phyloP scores from a whole-genome alignment of 257 asterid genomes.

The Mentha longifolia region DNA sequence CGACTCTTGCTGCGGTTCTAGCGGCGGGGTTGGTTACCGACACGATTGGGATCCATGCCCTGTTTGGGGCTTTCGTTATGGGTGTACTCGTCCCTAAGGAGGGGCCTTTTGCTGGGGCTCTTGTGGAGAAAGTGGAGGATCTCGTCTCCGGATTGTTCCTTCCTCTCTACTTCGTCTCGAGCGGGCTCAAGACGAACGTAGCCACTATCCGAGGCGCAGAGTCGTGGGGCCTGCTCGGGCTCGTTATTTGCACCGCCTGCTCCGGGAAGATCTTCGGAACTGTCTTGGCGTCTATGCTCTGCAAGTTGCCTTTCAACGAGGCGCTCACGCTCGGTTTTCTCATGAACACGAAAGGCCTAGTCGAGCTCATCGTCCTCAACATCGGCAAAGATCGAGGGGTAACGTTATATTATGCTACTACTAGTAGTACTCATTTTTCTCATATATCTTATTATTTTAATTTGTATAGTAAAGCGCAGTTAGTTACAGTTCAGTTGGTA shows the following conservation, averaged over 20 bases:
- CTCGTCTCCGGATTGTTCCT: constrained; percentile 79
- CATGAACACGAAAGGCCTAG: constrained; percentile 78
- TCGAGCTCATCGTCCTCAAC: constrained; percentile 89
- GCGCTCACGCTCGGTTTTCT: constrained; percentile 76
- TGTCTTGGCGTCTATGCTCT: constrained; percentile 50
- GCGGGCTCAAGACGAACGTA: constrained; percentile 78
- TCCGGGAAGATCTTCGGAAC: constrained; percentile 81
- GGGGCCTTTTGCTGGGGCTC: constrained; percentile 75
- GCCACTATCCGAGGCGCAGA: constrained; percentile 74
- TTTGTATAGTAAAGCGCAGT: too few relatives aligned
- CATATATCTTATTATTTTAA: too few relatives aligned
- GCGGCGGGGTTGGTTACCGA: constrained; percentile 77
- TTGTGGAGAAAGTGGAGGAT: constrained; percentile 85
- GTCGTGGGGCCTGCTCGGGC: constrained; percentile 82
- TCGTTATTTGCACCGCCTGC: constrained; percentile 74
- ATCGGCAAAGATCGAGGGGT: constrained; percentile 49
- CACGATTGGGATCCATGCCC: constrained; percentile 76
- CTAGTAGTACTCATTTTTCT: too few relatives aligned
- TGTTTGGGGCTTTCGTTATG: constrained; percentile 83
- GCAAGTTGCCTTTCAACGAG: constrained; percentile 59
- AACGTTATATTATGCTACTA: background rate
- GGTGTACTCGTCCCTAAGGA: constrained; percentile 86
- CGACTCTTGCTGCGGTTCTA: constrained; percentile 62
- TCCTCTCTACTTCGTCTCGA: constrained; percentile 80
- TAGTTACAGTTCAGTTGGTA: too few relatives aligned